Evolutionary conservation across 139 green algal genomes (phyloP), one percentile per base, ranked within the genome.

Genomic region (Picochlorum sp.): DNA sequence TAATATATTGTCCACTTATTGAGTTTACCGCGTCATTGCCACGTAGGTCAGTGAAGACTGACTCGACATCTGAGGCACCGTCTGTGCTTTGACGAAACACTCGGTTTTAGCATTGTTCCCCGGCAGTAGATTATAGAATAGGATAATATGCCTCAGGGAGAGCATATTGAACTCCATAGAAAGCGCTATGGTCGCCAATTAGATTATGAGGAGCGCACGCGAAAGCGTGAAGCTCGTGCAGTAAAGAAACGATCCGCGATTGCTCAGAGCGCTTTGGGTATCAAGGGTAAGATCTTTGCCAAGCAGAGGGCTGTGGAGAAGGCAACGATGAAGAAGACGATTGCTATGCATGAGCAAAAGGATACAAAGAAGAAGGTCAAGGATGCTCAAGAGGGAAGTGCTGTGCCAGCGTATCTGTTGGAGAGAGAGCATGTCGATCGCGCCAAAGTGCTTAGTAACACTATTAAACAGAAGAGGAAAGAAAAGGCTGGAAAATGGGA

Each of bases 401-500:
- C 94, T 5, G 79, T 99, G 49, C 94, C 94, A 3, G 88, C 94
- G 2, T 99, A 99, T 76, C 81, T 99, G 64, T 82, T 99, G 67
- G 94, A 99, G 77, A 86, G 94, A 69, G 94, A 99, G 63, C 90
- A 97, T 78, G 89, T 89, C 4, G 88, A 96, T 58, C 81, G 94
- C 1, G 92, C 94, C 49, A 98, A 98, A 79, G 90, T 98, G 64
- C 84, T 99, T 59, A 95, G 84, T 87, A 99, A 99, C 80, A 98
- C 94, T 37, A 92, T 99, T 74, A 99, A 99, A 85, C 94, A 99
- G 77, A 99, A 99, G 76, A 80, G 94, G 6, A 99, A 99, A 72
- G 91, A 99, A 74, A 99, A 99, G 85, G 94, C 94, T 9, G 94
- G 94, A 59, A 99, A 98, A 77, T 99, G 94, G 94, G 94, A 99